Evolutionary conservation across 768 basidiomycete genomes (phyloP).

Genomic region (Mycena venus): DNA sequence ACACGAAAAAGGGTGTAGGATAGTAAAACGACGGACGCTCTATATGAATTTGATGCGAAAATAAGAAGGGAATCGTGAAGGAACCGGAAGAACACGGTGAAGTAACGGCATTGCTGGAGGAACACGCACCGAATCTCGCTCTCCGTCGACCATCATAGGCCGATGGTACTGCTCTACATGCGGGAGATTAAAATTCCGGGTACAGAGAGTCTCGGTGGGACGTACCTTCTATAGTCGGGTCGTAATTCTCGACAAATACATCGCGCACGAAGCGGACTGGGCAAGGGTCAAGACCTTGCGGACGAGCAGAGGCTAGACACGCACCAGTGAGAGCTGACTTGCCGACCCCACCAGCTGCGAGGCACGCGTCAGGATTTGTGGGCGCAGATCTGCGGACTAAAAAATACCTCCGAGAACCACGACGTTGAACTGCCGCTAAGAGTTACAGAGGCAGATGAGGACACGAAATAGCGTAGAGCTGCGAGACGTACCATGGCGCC

Average conservation of each 20-base stretch:
- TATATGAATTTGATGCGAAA: slow-evolving; percentile 23
- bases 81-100: slow-evolving; percentile 8
- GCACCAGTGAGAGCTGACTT: slow-evolving; percentile 85
- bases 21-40: slow-evolving; percentile 26
- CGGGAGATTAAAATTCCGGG: neutral
- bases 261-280: slow-evolving; percentile 80
- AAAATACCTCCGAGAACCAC: slow-evolving; percentile 84
- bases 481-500: slow-evolving; percentile 22
- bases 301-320: slow-evolving; percentile 5
- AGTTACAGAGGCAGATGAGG: slow-evolving; percentile 10
- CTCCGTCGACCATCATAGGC: slow-evolving; percentile 74
- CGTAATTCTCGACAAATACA: slow-evolving; percentile 81
- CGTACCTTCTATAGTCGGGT: slow-evolving; percentile 88
- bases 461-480: neutral
- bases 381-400: neutral
- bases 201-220: neutral
- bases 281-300: neutral
- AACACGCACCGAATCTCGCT: slow-evolving; percentile 68
- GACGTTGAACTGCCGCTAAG: slow-evolving; percentile 77
- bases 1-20: neutral
- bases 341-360: slow-evolving; percentile 87
- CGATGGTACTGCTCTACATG: slow-evolving; percentile 81
- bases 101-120: slow-evolving; percentile 22
- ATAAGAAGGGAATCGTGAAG: slow-evolving; percentile 12
- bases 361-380: neutral